Conservation (phyloP, 352 stramenopile genomes). For the Pilasporangium apinafurcum region DNA sequence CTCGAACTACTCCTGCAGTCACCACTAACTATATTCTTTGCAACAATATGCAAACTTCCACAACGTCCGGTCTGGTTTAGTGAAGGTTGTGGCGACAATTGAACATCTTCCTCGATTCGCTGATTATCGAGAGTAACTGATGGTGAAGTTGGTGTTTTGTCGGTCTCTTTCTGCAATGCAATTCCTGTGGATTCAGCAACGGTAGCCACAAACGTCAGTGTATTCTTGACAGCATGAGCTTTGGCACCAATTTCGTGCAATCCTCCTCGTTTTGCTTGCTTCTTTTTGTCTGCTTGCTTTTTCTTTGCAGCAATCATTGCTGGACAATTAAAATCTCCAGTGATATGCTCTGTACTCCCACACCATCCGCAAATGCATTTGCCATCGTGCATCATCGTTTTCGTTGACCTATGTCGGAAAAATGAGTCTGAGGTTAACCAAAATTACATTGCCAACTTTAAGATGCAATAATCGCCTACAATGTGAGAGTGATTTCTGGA, state of each 20-base stretch:
- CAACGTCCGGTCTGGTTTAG: neutral
- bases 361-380: slow-evolving; percentile 80
- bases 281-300: slow-evolving; percentile 46
- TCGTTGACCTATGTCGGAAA: slow-evolving; percentile 44
- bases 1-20: slow-evolving; percentile 3
- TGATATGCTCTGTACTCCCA: slow-evolving; percentile 65
- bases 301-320: slow-evolving; percentile 44
- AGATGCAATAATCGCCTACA: slow-evolving; percentile 24
- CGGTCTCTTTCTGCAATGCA: slow-evolving; percentile 5
- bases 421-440: neutral
- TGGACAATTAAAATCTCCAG: slow-evolving; percentile 38
- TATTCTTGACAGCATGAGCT: slow-evolving; percentile 38
- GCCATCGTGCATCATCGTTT: slow-evolving; percentile 82
- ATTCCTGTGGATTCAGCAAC: slow-evolving; percentile 7
- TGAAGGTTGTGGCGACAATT: neutral
- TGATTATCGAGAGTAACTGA: neutral
- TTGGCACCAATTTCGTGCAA: slow-evolving; percentile 26
- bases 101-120: no score
- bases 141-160: neutral
- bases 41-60: slow-evolving; percentile 25
- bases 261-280: slow-evolving; percentile 16
- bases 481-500: slow-evolving; percentile 54
- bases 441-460: neutral
- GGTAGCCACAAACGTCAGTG: slow-evolving; percentile 28
- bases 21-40: slow-evolving; percentile 23